Base-by-base conservation (phyloP, 306 rosid species). In the Casuarina cunninghamiana region DNA sequence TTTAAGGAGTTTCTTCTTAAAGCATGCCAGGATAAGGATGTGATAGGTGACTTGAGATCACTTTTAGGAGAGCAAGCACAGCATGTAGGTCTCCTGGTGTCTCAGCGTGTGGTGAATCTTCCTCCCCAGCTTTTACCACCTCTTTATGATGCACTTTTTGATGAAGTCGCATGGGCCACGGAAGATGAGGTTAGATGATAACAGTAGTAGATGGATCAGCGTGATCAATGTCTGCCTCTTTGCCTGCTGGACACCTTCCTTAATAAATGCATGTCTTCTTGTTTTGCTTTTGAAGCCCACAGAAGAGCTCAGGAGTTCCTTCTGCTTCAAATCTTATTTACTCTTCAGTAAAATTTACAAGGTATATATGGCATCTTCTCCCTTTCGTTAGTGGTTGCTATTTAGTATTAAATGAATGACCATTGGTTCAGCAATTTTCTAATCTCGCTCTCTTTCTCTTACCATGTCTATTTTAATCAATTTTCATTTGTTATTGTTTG, bases 91-190 rank as follows among this genome's bases (percentile, higher is more conserved):
- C 91, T 90, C 77, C 78, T 95, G 80, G 96, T 95, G 16, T 93
- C 97, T 70, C 96, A 93, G 75, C 89, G 90, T 39, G 88, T 91
- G 49, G 82, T 86, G 82, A 93, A 93, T 86, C 93, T 95, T 74
- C 96, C 98, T 37, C 90, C 85, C 19, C 91, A 89, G 84, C 98
- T 94, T 76, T 83, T 91, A 63, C 99, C 97, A 21, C 97, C 79
- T 77, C 95, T 95, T 75, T 95, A 93, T 70, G 91, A 83, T 68
- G 92, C 89, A 53, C 97, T 95, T 55, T 95, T 93, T 70, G 88
- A 95, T 69, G 99, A 95, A 89, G 85, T 95, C 55, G 87, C 84
- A 0, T 91, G 97, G 99, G 97, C 97, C 57, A 88, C 92, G 35
- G 97, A 93, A 84, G 99, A 95, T 76, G 99, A 95, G 94, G 97